A percentile compares a stretch with the other conserved stretches of the same genome.
phyloP scores from a whole-genome alignment of 176 grass and related monocot genomes.

The Aegilops longissima region DNA sequence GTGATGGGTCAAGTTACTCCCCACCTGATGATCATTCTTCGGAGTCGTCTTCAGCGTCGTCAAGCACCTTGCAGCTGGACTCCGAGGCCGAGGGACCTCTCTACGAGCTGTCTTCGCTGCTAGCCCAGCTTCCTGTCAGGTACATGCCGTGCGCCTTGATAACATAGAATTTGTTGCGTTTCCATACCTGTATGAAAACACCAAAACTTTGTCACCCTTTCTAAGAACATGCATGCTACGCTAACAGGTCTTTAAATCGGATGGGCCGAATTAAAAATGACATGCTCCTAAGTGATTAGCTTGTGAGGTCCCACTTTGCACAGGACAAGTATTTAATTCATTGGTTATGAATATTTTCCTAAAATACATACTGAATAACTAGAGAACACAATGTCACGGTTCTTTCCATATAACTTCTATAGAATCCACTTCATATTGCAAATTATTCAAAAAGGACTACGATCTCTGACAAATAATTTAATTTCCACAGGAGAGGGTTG shows the following conservation, averaged over 20 bases:
- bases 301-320: background rate
- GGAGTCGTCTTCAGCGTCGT: background rate
- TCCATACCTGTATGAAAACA: background rate
- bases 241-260: background rate
- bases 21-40: background rate
- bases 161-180: background rate
- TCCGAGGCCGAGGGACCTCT: slow-evolving; percentile 10
- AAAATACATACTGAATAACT: background rate
- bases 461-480: background rate
- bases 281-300: background rate
- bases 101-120: slow-evolving; percentile 44
- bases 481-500: slow-evolving; percentile 56
- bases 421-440: background rate
- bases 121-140: slow-evolving; percentile 53
- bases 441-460: too few relatives aligned
- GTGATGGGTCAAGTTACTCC: slow-evolving; percentile 33
- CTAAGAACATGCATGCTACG: background rate
- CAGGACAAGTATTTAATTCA: background rate
- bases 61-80: slow-evolving; percentile 33
- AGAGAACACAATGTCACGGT: background rate
- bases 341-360: background rate
- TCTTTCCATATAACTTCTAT: background rate
- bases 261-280: background rate
- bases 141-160: background rate
- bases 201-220: background rate